These are phyloP conservation scores for Tulasnella sp. DNA, from an alignment of 768 basidiomycete species.

Conservation along the genomic window DNA sequence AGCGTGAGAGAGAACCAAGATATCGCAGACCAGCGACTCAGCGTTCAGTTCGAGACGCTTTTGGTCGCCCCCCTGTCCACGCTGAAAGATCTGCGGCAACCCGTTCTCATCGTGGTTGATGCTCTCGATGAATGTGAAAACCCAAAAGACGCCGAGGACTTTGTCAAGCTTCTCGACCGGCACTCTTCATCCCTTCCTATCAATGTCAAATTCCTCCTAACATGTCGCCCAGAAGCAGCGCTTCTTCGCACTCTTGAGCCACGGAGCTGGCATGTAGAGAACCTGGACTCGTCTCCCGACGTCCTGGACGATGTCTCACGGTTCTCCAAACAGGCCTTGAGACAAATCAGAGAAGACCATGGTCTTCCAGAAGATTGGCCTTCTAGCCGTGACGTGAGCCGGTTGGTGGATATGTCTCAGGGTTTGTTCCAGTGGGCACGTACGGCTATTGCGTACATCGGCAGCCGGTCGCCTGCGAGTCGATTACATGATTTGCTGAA, in stretches of 20 bases:
- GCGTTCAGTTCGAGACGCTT: not conserved
- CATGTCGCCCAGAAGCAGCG: not conserved
- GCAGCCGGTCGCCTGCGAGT: not conserved
- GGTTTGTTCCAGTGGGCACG: not conserved
- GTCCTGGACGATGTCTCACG: not conserved
- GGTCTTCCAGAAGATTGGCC: not conserved
- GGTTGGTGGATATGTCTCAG: not conserved
- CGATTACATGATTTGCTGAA: not conserved
- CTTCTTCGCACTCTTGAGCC: not conserved
- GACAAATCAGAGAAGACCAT: not conserved
- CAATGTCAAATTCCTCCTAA: not conserved
- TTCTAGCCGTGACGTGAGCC: not conserved
- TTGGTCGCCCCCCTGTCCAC: not conserved
- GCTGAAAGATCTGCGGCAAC: not conserved
- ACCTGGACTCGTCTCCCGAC: not conserved
- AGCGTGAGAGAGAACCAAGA: not conserved
- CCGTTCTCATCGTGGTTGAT: not conserved
- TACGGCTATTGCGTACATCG: not conserved
- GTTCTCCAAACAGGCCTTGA: not conserved
- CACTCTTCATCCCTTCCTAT: not conserved
- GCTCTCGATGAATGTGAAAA: not conserved
- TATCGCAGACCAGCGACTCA: not conserved
- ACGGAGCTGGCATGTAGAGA: not conserved
- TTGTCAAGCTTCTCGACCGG: not conserved
- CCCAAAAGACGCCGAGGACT: not conserved